Base-by-base conservation (phyloP, 2,329 filamentous ascomycete species). In the Didymella sp. region DNA sequence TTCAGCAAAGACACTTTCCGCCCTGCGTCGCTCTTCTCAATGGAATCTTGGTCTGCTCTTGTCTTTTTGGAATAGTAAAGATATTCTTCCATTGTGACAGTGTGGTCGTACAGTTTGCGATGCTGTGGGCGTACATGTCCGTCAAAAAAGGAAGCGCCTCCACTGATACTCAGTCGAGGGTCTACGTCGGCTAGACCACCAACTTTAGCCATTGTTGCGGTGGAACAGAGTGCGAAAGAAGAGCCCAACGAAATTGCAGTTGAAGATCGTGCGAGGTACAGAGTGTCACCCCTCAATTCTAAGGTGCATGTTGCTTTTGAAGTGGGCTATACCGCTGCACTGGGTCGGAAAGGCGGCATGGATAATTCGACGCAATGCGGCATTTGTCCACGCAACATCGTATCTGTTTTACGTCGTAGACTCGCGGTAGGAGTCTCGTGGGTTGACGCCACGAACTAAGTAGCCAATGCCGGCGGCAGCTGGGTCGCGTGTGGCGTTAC, bases 31-130 rank as follows among this genome's bases (percentile, higher is more conserved):
- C 49, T 49, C 31, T 53, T 58, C 12, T 40, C 35, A 11, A 44
- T n/a, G 22, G 54, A 45, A 40, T 71, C 61, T 59, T 79, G 73
- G n/a, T 70, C 61, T n/a, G 66, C 68, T 47, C 77, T 66, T 4
- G 75, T 73, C 38, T 62, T 64, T 19, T 73, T 66, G 8, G 77
- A 77, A 61, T 75, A 78, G 58, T 76, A 74, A n/a, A 69, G 55
- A 49, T 79, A 79, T 45, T 78, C 77, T 53, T 78, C 77, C 48
- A 78, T 75, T 9, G 41, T 11, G 9, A 52, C 50, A 5, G 42
- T 45, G 19, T 42, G 17, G 21, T 52, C 50, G 15, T 46, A 52
- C 31, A 52, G 41, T 19, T 52, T 52, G 17, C 50, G 42, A 19
- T 52, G 50, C 25, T 52, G 50, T 2, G 50, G 50, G 21, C 50